A percentile compares a stretch with the other conserved stretches of the same genome.
phyloP scores from a whole-genome alignment of 2,329 filamentous ascomycete genomes.

The Fusarium phyllophilum region DNA sequence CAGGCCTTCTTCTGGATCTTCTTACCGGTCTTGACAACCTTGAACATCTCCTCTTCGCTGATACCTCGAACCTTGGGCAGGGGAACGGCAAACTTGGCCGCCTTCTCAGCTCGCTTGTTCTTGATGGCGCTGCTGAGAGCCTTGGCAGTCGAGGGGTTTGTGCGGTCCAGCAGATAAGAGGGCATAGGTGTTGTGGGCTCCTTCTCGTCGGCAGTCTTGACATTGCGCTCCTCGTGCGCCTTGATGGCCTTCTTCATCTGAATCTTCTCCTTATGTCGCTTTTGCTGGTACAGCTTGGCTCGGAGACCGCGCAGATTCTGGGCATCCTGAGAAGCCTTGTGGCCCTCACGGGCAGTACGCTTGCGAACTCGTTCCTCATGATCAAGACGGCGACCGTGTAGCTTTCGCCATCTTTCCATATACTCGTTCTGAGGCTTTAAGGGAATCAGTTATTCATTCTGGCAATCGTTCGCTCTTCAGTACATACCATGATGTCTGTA shows the following conservation, averaged over 20 bases:
- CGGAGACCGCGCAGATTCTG: slow-evolving; percentile 92
- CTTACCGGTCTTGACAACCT: slow-evolving; percentile 94
- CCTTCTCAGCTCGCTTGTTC: slow-evolving; percentile 94
- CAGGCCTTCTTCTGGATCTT: slow-evolving; percentile 88
- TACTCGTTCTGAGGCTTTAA: slow-evolving; percentile 80
- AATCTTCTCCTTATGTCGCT: slow-evolving; percentile 96
- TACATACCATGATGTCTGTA: slow-evolving; percentile 49
- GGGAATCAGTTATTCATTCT: slow-evolving; percentile 29
- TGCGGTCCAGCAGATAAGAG: slow-evolving; percentile 92
- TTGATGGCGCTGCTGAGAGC: slow-evolving; percentile 88
- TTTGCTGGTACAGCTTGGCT: slow-evolving; percentile 93
- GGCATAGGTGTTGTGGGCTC: slow-evolving; percentile 85
- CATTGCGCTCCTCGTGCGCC: slow-evolving; percentile 93
- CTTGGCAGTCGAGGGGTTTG: slow-evolving; percentile 67
- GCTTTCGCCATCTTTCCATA: slow-evolving; percentile 77
- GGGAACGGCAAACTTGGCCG: slow-evolving; percentile 90
- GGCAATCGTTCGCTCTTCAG: background rate
- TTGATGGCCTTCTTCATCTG: slow-evolving; percentile 96
- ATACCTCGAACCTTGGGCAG: slow-evolving; percentile 93
- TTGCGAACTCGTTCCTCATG: slow-evolving; percentile 92
- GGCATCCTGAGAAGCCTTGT: slow-evolving; percentile 88
- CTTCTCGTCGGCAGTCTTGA: slow-evolving; percentile 87
- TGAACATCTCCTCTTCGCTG: slow-evolving; percentile 97
- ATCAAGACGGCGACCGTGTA: slow-evolving; percentile 69
- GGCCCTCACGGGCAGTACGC: slow-evolving; percentile 85